phyloP scores from a whole-genome alignment of 1,284 basidiomycete genomes.

The Trametes hirsuta region DNA sequence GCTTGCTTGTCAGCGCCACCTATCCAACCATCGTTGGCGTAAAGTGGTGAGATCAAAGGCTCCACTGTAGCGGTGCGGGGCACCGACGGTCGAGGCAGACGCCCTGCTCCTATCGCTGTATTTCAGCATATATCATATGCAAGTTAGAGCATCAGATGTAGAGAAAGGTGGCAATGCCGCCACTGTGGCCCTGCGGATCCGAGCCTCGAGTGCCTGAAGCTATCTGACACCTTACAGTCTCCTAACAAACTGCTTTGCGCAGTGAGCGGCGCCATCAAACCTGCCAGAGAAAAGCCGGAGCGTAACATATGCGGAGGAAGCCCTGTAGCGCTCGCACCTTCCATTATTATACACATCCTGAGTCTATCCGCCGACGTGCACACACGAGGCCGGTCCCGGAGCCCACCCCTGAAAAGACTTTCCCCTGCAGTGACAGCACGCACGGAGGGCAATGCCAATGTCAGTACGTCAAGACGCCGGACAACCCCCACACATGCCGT shows the following conservation, averaged over 20 bases:
- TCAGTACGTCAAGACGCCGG: constrained; percentile 38
- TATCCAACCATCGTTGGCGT: too few species aligned
- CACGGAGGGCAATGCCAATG: neutral
- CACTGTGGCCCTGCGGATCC: neutral
- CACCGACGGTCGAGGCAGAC: neutral
- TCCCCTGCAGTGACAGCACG: neutral
- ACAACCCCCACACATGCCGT: constrained; percentile 74
- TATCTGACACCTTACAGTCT: too few species aligned
- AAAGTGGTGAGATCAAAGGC: too few species aligned
- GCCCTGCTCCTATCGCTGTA: neutral
- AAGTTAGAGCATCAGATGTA: neutral
- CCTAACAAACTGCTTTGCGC: neutral
- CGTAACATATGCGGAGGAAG: neutral
- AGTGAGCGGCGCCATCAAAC: neutral
- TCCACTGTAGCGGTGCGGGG: neutral
- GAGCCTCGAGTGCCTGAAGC: too few species aligned
- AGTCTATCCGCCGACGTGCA: neutral
- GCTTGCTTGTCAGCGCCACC: neutral
- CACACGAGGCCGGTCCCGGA: neutral
- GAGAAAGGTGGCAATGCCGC: neutral
- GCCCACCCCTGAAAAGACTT: neutral
- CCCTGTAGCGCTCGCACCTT: constrained; percentile 1
- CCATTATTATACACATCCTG: neutral
- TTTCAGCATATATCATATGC: neutral
- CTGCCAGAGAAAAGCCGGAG: neutral